Base-by-base conservation (phyloP, 805 yeast species). In the Metschnikowia lachancei region DNA sequence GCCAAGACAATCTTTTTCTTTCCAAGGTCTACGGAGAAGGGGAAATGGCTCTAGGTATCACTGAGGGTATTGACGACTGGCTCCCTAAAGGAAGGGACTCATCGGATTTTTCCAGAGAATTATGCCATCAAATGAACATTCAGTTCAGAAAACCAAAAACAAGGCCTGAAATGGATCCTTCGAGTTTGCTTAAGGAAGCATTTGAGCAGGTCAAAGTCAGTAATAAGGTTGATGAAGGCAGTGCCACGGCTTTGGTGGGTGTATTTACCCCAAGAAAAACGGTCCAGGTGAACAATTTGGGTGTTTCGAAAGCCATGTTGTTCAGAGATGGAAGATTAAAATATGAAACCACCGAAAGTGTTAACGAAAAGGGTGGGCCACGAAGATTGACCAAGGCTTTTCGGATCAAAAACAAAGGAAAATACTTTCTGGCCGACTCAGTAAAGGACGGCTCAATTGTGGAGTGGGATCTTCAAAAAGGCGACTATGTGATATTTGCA, bases 401-500 rank as follows among this genome's bases (percentile, higher is more conserved):
- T 34, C n/a, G 32, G 20, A 1, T n/a, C 17, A 17, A 24, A 16
- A 38, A 29, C 19, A 16, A 14, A 12, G 11, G 13, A 10, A 31
- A 31, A 35, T 31, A 32, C 31, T 11, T 36, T n/a, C 16, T 26
- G 30, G 4, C 31, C 9, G 38, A 43, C 34, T 17, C 37, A 4
- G 14, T 14, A 6, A 22, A 36, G 6, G 36, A 18, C 8, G 37
- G 18, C 10, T 14, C 7, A 11, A 24, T 7, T 19, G 30, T 36
- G 9, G 47, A 44, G 36, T 44, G 47, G 47, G 35, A 33, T 22
- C 47, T 44, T 9, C 16, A 44, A 16, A 32, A 18, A 12, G 31
- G 19, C 4, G 47, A 44, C 39, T 33, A 20, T 22, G 11, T 44
- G 20, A 11, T 44, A 8, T 34, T 44, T 38, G 36, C 19, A 3